Percentiles rank a stretch among this genome's conserved stretches.
phyloP scores from a whole-genome alignment of 768 basidiomycete species.

The Boletus bicolor region DNA sequence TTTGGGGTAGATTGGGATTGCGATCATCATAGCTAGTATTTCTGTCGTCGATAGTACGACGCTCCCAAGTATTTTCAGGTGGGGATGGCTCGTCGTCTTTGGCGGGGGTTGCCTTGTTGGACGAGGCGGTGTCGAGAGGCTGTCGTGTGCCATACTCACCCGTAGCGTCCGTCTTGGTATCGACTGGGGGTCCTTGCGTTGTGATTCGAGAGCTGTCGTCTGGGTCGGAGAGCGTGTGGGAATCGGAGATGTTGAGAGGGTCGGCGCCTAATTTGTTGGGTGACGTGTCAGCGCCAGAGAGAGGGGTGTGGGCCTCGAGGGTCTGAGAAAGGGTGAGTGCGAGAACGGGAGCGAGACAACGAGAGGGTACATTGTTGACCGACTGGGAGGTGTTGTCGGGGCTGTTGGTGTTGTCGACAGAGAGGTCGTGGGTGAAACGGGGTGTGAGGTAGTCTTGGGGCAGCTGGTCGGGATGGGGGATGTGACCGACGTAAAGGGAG shows the following conservation, averaged over 20 bases:
- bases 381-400: slow-evolving; percentile 6
- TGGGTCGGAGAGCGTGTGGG: slow-evolving; percentile 9
- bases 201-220: slow-evolving; percentile 3
- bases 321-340: slow-evolving; percentile 19
- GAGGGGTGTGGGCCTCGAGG: slow-evolving; percentile 25
- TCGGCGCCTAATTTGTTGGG: slow-evolving; percentile 20
- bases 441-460: slow-evolving; percentile 17
- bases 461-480: slow-evolving; percentile 34
- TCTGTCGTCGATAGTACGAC: slow-evolving; percentile 30
- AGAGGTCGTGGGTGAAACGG: slow-evolving; percentile 11
- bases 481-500: slow-evolving; percentile 59
- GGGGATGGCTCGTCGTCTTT: slow-evolving; percentile 33
- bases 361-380: slow-evolving; percentile 36
- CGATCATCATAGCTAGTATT: slow-evolving; percentile 28
- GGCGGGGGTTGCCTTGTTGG: slow-evolving; percentile 21
- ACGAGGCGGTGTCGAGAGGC: slow-evolving; percentile 20
- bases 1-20: slow-evolving; percentile 14
- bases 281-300: slow-evolving; percentile 26
- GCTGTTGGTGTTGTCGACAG: slow-evolving; percentile 10
- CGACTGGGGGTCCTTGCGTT: slow-evolving; percentile 1
- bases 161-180: slow-evolving; percentile 14
- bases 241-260: slow-evolving; percentile 5
- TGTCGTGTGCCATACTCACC: slow-evolving; percentile 32
- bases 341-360: slow-evolving; percentile 3
- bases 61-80: slow-evolving; percentile 29